phyloP scores from a whole-genome alignment of 2,329 filamentous ascomycete species.

The Trichoderma arundinaceum region DNA sequence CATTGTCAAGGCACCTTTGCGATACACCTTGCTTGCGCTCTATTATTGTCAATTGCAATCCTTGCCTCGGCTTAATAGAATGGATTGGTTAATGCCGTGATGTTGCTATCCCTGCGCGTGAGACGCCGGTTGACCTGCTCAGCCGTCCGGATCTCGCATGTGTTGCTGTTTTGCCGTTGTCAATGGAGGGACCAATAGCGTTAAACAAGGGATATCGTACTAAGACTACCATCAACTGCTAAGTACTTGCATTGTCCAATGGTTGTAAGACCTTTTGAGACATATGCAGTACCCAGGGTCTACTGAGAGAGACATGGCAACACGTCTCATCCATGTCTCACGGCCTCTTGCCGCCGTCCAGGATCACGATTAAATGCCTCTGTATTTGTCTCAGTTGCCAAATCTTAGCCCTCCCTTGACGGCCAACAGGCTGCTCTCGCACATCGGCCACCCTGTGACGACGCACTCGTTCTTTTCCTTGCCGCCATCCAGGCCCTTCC shows the following conservation, averaged over 20 bases:
- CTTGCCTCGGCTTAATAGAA: neutral
- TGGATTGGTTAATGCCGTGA: too few relatives aligned
- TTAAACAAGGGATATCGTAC: neutral
- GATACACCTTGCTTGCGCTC: neutral
- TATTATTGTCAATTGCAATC: neutral
- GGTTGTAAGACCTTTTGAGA: neutral
- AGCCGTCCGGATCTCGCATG: neutral
- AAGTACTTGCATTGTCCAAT: constrained; percentile 6
- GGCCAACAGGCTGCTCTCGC: constrained; percentile 12
- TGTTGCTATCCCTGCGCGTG: too few relatives aligned
- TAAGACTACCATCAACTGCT: neutral
- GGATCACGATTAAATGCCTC: neutral
- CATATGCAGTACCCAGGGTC: neutral
- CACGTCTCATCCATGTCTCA: constrained; percentile 2
- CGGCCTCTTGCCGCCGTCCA: neutral
- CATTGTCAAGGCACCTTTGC: neutral
- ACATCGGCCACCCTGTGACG: constrained; percentile 27
- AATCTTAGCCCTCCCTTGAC: constrained; percentile 24
- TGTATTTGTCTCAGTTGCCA: constrained; percentile 8
- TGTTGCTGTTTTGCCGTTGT: constrained; percentile 1
- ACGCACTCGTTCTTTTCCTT: constrained; percentile 31
- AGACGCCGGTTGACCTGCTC: neutral
- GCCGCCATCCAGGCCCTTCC: constrained; percentile 29
- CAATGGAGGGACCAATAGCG: neutral
- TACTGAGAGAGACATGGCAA: constrained; percentile 1